These are phyloP conservation scores for Scleroderma bovista DNA, from an alignment of 768 basidiomycete genomes.

Conservation along the genomic window DNA sequence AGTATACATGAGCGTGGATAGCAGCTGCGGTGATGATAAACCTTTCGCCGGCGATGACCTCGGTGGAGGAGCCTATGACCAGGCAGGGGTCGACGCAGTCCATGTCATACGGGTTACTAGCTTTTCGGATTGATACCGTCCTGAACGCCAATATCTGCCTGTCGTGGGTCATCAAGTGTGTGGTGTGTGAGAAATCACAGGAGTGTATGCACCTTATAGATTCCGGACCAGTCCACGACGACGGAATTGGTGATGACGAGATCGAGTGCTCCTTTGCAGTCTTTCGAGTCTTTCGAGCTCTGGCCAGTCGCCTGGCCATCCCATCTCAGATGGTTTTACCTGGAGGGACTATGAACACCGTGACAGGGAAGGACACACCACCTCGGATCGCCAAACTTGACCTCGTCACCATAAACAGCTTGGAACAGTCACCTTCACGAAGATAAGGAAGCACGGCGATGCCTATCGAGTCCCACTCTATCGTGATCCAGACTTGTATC, in stretches of 20 bases:
- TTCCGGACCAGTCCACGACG: conserved; percentile 91
- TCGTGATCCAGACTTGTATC: conserved; percentile 89
- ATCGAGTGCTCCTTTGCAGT: conserved; percentile 66
- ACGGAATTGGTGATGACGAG: conserved; percentile 94
- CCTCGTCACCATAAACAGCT: conserved; percentile 92
- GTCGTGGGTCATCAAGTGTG: conserved; percentile 6
- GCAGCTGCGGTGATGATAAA: conserved; percentile 92
- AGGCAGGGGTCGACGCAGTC: conserved; percentile 65
- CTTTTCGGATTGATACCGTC: conserved; percentile 89
- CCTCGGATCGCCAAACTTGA: conserved; percentile 74
- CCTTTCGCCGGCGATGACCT: conserved; percentile 94
- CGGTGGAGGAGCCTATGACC: conserved; percentile 85
- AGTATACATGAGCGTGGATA: conserved; percentile 89
- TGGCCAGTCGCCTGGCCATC: conserved; percentile 85
- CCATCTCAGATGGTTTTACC: conserved; percentile 95
- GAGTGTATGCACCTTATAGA: conserved; percentile 66
- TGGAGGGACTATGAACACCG: conserved; percentile 21
- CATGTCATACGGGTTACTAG: conserved; percentile 95
- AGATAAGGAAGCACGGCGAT: background rate
- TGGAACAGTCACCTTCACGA: conserved; percentile 18
- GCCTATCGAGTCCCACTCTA: conserved; percentile 75
- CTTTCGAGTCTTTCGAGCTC: conserved; percentile 49
- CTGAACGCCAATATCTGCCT: conserved; percentile 96
- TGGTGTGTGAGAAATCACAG: background rate
- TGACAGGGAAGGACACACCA: background rate